Evolutionary conservation across 257 asterid species (phyloP), one percentile per base, ranked within the genome.

Genomic region (Cinchona pubescens): DNA sequence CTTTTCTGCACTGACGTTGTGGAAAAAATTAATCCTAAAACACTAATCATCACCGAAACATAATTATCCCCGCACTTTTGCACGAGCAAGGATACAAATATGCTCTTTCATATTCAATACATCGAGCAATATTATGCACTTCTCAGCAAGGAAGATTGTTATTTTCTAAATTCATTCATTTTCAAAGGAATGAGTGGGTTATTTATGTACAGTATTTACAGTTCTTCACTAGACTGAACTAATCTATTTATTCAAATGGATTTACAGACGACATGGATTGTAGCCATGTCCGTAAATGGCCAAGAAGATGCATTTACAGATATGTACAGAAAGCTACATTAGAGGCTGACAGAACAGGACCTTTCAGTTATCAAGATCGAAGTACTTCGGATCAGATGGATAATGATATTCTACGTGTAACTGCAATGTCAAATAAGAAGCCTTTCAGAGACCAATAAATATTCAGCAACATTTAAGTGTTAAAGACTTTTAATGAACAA

Each of bases 371-470:
- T 83, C 77, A 76, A 89, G 87, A 79, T 89, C 85, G 79, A 90
- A 92, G 78, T 92, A 92, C 88, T 89, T 92, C 5, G 97, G 97
- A 69, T 92, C 89, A 62, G 91, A 82, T 58, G 97, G 97, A 72
- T 83, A 88, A 76, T 92, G 94, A 71, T 92, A 88, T 74, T 92
- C 96, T 87, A 90, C 88, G 23, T 87, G 89, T 81, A 92, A 82
- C 97, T 90, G 97, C 92, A 90, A 56, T 77, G 71, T 76, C 85
- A 69, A 81, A 79, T 25, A 25, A 25, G 35, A 72, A 25, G 23
- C 67, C 67, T 3, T 14, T 72, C 27, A 72, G 63, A 9, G 18
- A 25, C 16, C 25, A 16, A 8, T 58, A 58, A n/a, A 56, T 72
- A 72, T n/a, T 72, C 62, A 18, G n/a, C 1, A 5, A 19, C 2